Base-by-base conservation (phyloP, 192 early-diverging fungal species). In the Backusella macrospora region DNA sequence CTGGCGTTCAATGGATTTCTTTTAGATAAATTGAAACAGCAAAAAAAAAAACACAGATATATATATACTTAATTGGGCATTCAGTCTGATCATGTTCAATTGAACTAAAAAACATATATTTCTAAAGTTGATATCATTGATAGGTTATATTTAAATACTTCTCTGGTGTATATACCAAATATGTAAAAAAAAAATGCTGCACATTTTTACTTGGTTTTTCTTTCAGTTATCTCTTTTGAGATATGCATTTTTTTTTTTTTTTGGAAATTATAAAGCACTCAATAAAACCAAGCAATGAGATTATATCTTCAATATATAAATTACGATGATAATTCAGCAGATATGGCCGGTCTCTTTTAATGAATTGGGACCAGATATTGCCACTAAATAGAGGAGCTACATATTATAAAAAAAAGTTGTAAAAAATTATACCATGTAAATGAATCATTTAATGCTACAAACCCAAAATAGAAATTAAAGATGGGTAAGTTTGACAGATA, bases 281-380 rank as follows among this genome's bases (percentile, higher is more conserved):
- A 34, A 82, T n/a, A 8, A 79, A 80, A 0, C 76, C 62, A 10
- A 87, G 16, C 1, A 81, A 16, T 26, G 82, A 44, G 21, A 85
- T 75, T 0, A 78, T 62, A 6, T 72, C 76, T 48, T 87, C 80
- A 45, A 90, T 43, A 59, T 85, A 77, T 40, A 81, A 90, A 1
- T 84, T 80, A 29, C 86, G 82, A 39, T 82, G 82, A 75, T 85
- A 77, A 48, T 90, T 81, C 72, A 90, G 82, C 1, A 87, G 87
- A 63, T 81, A 88, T 6, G 14, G 40, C 13, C 77, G 64, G 13
- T 73, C 76, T 64, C 73, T 86, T 18, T 77, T 78, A 14, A 88
- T 70, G 4, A 83, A 88, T 74, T 81, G 87, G 13, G 83, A 77
- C 80, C 86, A 90, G 7, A 88, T 23, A 15, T 80, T 81, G 40